These are phyloP conservation scores for Phytophthora tentaculata DNA, from an alignment of 352 stramenopile species.

Conservation along the genomic window DNA sequence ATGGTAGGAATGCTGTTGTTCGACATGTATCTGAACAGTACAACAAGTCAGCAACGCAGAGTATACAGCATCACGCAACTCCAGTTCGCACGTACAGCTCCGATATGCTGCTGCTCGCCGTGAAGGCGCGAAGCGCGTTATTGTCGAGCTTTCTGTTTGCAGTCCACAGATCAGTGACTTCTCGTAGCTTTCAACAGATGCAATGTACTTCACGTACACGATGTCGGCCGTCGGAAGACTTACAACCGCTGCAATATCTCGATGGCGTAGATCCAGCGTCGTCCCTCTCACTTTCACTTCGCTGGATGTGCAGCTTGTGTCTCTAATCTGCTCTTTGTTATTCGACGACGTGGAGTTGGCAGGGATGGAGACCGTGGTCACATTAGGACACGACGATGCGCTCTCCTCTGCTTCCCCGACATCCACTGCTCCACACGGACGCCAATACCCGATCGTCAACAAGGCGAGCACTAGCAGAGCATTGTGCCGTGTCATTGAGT, in stretches of 20 bases:
- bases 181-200: neutral
- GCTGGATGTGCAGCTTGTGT: constrained; percentile 25
- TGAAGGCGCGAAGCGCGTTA: constrained; percentile 34
- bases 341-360: constrained; percentile 17
- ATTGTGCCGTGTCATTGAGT: constrained; percentile 9
- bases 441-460: constrained; percentile 9
- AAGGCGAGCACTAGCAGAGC: constrained; percentile 12
- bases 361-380: constrained; percentile 36
- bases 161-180: neutral
- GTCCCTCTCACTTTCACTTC: constrained; percentile 16
- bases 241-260: constrained; percentile 27
- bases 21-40: constrained; percentile 28
- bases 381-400: constrained; percentile 35
- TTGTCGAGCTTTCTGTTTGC: constrained; percentile 35
- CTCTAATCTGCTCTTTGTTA: constrained; percentile 27
- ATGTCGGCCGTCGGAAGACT: constrained; percentile 27
- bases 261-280: constrained; percentile 31
- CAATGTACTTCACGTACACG: constrained; percentile 26
- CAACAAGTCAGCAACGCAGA: neutral
- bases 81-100: constrained; percentile 36
- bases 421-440: constrained; percentile 23
- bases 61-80: neutral
- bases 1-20: constrained; percentile 46
- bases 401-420: constrained; percentile 35
- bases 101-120: constrained; percentile 23